Conservation (phyloP, 345 rosid species). For the Pugionium dolabratum region DNA sequence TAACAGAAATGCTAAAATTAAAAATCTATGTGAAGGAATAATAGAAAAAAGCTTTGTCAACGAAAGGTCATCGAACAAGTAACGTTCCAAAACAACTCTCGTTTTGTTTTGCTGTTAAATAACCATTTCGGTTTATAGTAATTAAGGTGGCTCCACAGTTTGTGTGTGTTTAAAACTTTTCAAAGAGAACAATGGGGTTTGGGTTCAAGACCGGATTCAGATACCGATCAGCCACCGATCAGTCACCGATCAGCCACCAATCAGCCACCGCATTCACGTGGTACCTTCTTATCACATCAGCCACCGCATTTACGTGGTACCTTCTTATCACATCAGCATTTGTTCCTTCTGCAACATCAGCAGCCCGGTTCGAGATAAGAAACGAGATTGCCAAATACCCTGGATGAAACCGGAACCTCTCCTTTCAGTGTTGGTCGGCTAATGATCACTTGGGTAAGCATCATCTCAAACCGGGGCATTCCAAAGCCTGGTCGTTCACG, state of each 20-base stretch:
- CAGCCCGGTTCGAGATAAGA: conserved; percentile 40
- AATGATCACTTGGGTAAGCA: conserved; percentile 25
- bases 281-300: neutral
- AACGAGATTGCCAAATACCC: conserved; percentile 32
- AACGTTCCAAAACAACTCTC: too few species aligned
- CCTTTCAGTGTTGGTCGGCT: conserved; percentile 27
- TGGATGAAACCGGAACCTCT: conserved; percentile 24
- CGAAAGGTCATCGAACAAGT: too few species aligned
- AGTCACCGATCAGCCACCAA: too few species aligned
- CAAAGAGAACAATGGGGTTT: conserved; percentile 9
- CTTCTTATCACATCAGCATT: conserved; percentile 24
- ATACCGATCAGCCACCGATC: neutral
- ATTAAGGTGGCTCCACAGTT: neutral
- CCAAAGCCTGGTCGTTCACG: conserved; percentile 41
- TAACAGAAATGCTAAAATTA: neutral
- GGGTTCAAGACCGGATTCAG: neutral
- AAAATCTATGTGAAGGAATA: too few species aligned
- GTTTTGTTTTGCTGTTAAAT: too few species aligned
- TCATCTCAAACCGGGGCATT: conserved; percentile 14
- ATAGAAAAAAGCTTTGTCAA: too few species aligned
- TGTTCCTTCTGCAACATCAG: neutral
- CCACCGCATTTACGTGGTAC: conserved; percentile 32
- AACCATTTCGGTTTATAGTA: too few species aligned
- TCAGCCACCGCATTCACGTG: too few species aligned
- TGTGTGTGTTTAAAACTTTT: neutral